Evolutionary conservation across 2,329 filamentous ascomycete genomes (phyloP).

Genomic region (Ophiocordyceps camponoti-saundersi): DNA sequence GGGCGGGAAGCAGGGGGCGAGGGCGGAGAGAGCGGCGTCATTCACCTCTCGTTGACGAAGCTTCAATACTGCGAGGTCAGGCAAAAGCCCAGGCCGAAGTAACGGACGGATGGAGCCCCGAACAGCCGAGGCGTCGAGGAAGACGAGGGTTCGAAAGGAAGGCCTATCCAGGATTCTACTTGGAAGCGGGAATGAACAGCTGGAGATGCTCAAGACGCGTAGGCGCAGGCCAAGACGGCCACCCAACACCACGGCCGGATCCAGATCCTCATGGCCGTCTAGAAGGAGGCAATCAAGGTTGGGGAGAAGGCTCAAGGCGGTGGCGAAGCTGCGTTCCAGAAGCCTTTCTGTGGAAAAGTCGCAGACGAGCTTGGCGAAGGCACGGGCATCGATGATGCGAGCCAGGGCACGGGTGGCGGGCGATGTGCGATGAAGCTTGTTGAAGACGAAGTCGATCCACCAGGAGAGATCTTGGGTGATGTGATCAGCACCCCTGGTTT

Average conservation of each 20-base stretch:
- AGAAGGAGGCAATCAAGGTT: constrained; percentile 27
- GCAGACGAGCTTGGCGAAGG: constrained; percentile 20
- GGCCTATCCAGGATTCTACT: constrained; percentile 19
- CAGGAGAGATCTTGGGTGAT: constrained; percentile 30
- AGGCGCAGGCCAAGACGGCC: constrained; percentile 1
- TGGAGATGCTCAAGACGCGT: constrained; percentile 26
- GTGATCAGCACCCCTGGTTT: too few species aligned
- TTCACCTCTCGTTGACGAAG: constrained; percentile 28
- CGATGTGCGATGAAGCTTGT: constrained; percentile 17
- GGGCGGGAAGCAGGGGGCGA: constrained; percentile 13
- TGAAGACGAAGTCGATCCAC: constrained; percentile 28
- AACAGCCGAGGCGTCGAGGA: constrained; percentile 34
- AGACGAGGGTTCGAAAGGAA: constrained; percentile 25
- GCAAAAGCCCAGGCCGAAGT: constrained; percentile 18
- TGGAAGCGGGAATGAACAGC: constrained; percentile 22
- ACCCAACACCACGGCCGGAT: constrained; percentile 19
- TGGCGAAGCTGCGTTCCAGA: constrained; percentile 19
- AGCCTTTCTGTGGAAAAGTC: constrained; percentile 22
- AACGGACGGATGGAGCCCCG: constrained; percentile 25
- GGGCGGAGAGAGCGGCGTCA: constrained; percentile 15
- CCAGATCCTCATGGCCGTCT: constrained; percentile 27
- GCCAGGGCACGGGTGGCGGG: constrained; percentile 24
- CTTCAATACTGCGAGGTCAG: constrained; percentile 34
- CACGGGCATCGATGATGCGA: constrained; percentile 29
- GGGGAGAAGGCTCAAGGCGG: constrained; percentile 22